Base-by-base conservation (phyloP, 1,284 basidiomycete genomes). In the Microbotryum saponariae region DNA sequence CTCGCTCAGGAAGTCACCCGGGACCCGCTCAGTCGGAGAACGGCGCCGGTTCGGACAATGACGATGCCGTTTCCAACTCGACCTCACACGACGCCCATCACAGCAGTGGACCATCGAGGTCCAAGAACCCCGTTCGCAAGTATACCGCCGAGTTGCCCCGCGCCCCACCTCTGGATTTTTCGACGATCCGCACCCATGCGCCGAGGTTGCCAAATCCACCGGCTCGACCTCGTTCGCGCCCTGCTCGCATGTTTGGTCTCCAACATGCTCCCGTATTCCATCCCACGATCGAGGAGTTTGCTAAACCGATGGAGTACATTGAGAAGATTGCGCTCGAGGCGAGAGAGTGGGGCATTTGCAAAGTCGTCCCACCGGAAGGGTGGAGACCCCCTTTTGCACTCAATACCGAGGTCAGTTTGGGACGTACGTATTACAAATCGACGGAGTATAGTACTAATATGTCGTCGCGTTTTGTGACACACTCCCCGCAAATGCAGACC, bases 371-470 rank as follows among this genome's bases (percentile, higher is more conserved):
- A 61, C 96, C 96, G 2, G 79, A 83, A 63, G 89, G 85, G 45
- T 98, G 96, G 96, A 83, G 87, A 70, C 94, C 97, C 84, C 91
- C 93, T 18, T 98, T 97, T 76, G 86, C 89, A n/a, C 88, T 93
- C 51, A 87, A 97, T 74, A 91, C 91, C 37, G 88, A 92, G 82
- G 91, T 91, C 61, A 61, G 78, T 77, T 54, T 75, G 44, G 16
- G 6, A 16, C 16, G 37, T 18, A 12, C 21, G 12, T 50, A 10
- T 45, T 14, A 25, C 20, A 8, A 10, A 52, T 10, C 51, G 29
- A 52, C 12, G 21, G 27, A 25, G 29, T 27, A 31, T 20, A 45
- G 16, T n/a, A 14, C 42, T 29, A 10, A 31, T n/a, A 4, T 42
- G 10, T 56, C 16, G 18, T 20, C 9, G 14, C 44, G 21, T 25